A percentile compares a stretch with the other conserved stretches of the same genome.
phyloP scores from a whole-genome alignment of 202 grass and related monocot genomes.

The Zoysia matrella region DNA sequence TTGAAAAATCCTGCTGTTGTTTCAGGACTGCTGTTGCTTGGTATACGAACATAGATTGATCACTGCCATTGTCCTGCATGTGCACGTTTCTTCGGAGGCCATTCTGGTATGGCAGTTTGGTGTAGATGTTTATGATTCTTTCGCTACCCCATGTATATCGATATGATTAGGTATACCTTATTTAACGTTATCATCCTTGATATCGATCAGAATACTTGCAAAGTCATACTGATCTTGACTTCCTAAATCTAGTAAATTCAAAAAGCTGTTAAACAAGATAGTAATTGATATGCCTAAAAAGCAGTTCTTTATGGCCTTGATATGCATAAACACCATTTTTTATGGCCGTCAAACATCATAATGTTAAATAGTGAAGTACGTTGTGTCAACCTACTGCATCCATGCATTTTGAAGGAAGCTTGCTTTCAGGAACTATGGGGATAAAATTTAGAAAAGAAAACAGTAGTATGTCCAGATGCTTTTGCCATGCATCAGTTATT shows the following conservation, averaged over 20 bases:
- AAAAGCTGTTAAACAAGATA: background rate
- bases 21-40: background rate
- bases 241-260: slow-evolving; percentile 15
- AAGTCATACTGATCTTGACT: background rate
- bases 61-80: background rate
- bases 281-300: background rate
- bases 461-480: no score
- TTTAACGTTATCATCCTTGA: slow-evolving; percentile 7
- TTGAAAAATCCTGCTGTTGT: background rate
- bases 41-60: background rate
- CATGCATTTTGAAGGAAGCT: background rate
- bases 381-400: background rate
- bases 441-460: background rate
- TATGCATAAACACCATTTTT: background rate
- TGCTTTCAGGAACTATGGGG: background rate
- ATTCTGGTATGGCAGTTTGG: background rate
- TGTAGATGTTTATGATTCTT: slow-evolving; percentile 6
- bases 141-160: background rate
- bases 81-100: background rate
- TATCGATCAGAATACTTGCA: slow-evolving; percentile 9
- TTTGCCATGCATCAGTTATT: slow-evolving; percentile 35
- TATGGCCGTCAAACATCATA: background rate
- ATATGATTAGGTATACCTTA: background rate
- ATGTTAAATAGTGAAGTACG: background rate
- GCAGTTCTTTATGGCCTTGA: background rate